Base-by-base conservation (phyloP, 163 green algal species). In the Chloromonas sp. region DNA sequence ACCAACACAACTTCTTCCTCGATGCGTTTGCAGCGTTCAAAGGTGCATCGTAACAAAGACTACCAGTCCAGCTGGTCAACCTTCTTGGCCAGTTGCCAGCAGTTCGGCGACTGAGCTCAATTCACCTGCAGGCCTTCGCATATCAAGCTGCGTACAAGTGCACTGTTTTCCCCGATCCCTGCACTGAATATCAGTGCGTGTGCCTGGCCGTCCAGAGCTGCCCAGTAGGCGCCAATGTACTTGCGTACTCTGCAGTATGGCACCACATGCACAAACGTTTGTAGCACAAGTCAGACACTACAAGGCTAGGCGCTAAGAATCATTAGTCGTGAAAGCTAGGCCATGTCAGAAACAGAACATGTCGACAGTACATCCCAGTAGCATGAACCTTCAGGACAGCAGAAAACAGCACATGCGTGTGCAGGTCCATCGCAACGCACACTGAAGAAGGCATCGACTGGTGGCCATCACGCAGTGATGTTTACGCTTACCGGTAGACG, bases 191-290 rank as follows among this genome's bases (percentile, higher is more conserved):
- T 81, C 1, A 93, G 14, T 2, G 90, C 88, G 66, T 93, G 88
- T 3, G 90, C 89, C 1, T 94, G 62, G 3, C 95, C 96, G 1
- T 86, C 87, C 8, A 98, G 90, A 2, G 93, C 87, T 0, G 95
- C 82, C 57, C 93, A 78, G 86, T 98, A 98, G 0, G 92, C 89
- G 0, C 96, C 96, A 3, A 98, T 70, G 85, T 98, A 98, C 87
- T 98, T 98, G 80, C 92, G 88, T 15, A 98, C 85, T 13, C 77
- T 81, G 77, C 77, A 76, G 36, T 36, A 36, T 36, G 36, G 36
- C 36, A 36, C 36, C 36, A 36, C 36, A 36, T 36, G 36, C 36
- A 36, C 36, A 36, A 36, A 36, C 36, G 36, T 36, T 36, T 36
- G 36, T 36, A 36, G 36, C 36, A 36, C 36, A 36, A 36, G 36